Evolutionary conservation across 129 eudicot genomes (phyloP).

Genomic region (Sambucus nigra): DNA sequence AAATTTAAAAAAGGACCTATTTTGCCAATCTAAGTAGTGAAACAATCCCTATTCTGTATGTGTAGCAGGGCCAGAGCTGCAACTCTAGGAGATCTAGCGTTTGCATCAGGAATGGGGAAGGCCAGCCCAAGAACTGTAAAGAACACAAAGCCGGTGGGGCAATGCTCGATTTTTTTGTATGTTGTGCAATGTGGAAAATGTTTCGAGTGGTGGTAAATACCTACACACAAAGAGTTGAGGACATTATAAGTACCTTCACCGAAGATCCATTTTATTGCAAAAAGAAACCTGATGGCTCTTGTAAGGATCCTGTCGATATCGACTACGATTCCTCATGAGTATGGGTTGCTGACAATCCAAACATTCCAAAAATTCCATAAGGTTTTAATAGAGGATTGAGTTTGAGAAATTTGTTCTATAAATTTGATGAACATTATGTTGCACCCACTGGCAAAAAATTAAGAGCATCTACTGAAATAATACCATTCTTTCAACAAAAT

Average conservation of each 20-base stretch:
- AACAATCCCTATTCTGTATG: too few relatives aligned
- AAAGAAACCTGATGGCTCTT: constrained; percentile 36
- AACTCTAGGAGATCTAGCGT: too few relatives aligned
- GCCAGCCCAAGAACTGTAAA: too few relatives aligned
- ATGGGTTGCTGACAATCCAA: constrained; percentile 67
- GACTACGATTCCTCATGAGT: constrained; percentile 45
- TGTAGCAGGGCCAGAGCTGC: too few relatives aligned
- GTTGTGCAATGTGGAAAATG: constrained; percentile 74
- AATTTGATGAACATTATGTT: constrained; percentile 55
- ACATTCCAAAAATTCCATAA: constrained; percentile 58
- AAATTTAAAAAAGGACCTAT: too few relatives aligned
- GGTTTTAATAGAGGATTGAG: constrained; percentile 47
- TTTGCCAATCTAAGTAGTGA: too few relatives aligned
- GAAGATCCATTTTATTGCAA: constrained; percentile 65
- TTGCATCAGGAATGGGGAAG: too few relatives aligned
- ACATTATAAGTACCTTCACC: constrained; percentile 36
- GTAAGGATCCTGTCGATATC: constrained; percentile 64
- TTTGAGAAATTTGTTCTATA: constrained; percentile 48
- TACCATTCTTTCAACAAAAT: too few relatives aligned
- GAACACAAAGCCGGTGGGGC: too few relatives aligned
- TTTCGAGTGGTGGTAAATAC: constrained; percentile 64
- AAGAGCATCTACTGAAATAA: too few relatives aligned
- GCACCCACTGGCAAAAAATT: constrained; percentile 49
- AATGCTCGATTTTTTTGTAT: too few relatives aligned
- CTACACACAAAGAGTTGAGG: constrained; percentile 60